Evolutionary conservation across 1,284 basidiomycete species (phyloP).

Genomic region (Cryptococcus sp.): DNA sequence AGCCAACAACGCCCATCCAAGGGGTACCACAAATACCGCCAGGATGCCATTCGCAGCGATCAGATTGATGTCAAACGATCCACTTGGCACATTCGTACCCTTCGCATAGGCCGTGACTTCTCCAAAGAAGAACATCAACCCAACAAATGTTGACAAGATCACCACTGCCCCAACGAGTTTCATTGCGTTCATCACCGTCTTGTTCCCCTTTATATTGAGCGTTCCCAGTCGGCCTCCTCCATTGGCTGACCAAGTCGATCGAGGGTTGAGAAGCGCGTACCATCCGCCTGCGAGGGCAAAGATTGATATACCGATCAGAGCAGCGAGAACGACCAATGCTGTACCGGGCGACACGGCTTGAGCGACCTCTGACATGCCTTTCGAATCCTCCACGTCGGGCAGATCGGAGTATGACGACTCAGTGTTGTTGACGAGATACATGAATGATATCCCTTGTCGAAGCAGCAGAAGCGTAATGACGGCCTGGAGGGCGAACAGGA

Average conservation of each 20-base stretch:
- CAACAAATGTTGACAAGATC: slow-evolving; percentile 1
- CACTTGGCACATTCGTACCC: background rate
- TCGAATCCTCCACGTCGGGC: background rate
- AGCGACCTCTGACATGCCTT: background rate
- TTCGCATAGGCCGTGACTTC: slow-evolving; percentile 1
- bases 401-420: background rate
- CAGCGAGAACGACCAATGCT: background rate
- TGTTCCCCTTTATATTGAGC: background rate
- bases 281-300: background rate
- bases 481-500: slow-evolving; percentile 1
- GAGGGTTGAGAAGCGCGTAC: slow-evolving; percentile 2
- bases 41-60: background rate
- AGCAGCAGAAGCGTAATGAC: slow-evolving; percentile 1
- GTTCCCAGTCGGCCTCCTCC: background rate
- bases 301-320: background rate
- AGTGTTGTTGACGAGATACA: slow-evolving; percentile 1
- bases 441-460: slow-evolving; percentile 7
- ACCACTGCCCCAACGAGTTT: background rate
- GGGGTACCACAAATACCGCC: background rate
- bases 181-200: background rate
- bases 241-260: background rate
- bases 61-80: background rate
- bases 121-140: slow-evolving; percentile 6
- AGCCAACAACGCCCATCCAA: background rate
- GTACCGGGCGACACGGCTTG: background rate